Base-by-base conservation (phyloP, 1,284 basidiomycete species). In the Cystobasidium pallidum region DNA sequence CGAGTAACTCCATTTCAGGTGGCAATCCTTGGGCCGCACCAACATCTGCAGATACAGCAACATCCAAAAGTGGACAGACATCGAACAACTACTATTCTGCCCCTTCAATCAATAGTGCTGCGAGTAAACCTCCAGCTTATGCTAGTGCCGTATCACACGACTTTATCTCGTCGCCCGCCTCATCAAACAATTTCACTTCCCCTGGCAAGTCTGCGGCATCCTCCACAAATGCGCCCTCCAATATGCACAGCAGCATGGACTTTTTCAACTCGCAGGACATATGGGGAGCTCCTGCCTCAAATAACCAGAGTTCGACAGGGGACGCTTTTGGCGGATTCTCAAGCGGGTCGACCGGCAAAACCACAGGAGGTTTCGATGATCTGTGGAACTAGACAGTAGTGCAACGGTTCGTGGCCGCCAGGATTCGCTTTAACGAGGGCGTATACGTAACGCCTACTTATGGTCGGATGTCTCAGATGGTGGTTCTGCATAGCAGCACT, bases 221-320 rank as follows among this genome's bases (percentile, higher is more conserved):
- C 3, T 32, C 30, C 0, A 32, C 43, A 32, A 47, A 62, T 24
- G 52, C 21, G 3, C 7, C n/a, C 45, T 32, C 36, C n/a, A 30
- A 32, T 30, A 47, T 17, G 32, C 43, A 47, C n/a, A 41, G 19
- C 52, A 55, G 49, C 15, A 59, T 71, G 39, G 68, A 71, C 30
- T 58, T 71, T 24, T 71, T 63, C 68, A 64, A 71, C 36, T 71
- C 68, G 19, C 54, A 57, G 49, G 68, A 71, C 34, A 71, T 71
- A 17, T 71, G 68, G 68, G 68, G 68, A n/a, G 49, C 49, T 1
- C 34, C 52, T 19, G 39, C 41, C n/a, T 36, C 54, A n/a, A 64
- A 41, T 32, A 57, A 28, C 13, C 55, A 64, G 15, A 51, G 34
- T 13, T 17, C 34, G 15, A 36, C 32, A 28, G 28, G 36, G 10